phyloP scores from a whole-genome alignment of 768 basidiomycete species.

The Boletus bicolor region DNA sequence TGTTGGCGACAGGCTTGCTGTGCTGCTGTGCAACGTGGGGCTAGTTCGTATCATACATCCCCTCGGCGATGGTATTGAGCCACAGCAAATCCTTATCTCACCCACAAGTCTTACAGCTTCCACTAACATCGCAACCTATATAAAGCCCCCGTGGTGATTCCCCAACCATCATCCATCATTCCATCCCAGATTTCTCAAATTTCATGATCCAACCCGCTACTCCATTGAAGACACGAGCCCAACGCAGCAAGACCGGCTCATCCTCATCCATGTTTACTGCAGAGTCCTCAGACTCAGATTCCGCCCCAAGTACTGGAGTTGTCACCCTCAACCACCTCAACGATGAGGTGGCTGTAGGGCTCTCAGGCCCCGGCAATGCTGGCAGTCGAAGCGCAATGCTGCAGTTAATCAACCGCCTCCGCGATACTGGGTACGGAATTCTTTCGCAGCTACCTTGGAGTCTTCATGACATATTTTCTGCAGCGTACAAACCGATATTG shows the following conservation, averaged over 20 bases:
- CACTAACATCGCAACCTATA: conserved; percentile 2
- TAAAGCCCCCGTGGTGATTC: not conserved
- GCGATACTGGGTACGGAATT: conserved; percentile 52
- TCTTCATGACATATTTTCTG: not conserved
- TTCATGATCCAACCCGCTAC: not conserved
- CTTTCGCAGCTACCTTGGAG: not conserved
- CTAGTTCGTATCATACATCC: not conserved
- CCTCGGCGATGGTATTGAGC: not conserved
- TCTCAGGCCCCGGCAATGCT: conserved; percentile 46
- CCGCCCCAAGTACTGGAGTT: not conserved
- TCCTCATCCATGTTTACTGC: not conserved
- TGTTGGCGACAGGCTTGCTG: not conserved
- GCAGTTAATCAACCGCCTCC: conserved; percentile 57
- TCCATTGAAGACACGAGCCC: not conserved
- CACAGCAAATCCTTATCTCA: not conserved
- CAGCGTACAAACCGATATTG: conserved; percentile 68
- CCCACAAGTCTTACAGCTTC: conserved; percentile 1
- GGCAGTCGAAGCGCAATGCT: conserved; percentile 48
- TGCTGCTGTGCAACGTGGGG: not conserved
- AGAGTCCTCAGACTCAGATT: not conserved
- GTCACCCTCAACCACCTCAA: not conserved
- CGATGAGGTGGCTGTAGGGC: conserved; percentile 40
- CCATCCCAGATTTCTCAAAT: not conserved
- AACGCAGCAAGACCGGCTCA: not conserved
- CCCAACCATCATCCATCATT: not conserved